A percentile compares a stretch with the other conserved stretches of the same genome.
Evolutionary conservation across 805 yeast genomes (phyloP).

Genomic region (Yueomyces sinensis): DNA sequence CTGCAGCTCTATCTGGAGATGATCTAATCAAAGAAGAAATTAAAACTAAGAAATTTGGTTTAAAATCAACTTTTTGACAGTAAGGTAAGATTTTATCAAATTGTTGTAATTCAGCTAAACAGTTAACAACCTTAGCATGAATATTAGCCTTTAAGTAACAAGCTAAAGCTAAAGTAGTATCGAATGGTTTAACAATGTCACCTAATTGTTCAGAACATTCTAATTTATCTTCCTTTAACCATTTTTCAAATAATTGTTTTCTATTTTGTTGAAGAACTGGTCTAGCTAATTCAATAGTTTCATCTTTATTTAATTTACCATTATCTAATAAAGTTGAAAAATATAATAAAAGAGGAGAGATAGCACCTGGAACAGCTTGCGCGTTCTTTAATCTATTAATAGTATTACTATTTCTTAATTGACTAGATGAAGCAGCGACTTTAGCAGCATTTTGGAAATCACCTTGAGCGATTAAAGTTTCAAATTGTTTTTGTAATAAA

Average conservation of each 20-base stretch:
- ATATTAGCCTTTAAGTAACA: slow-evolving; percentile 75
- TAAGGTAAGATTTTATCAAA: slow-evolving; percentile 92
- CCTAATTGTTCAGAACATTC: slow-evolving; percentile 96
- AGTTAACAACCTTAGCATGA: slow-evolving; percentile 80
- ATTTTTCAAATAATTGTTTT: slow-evolving; percentile 85
- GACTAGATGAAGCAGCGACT: slow-evolving; percentile 90
- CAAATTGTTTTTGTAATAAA: slow-evolving; percentile 83
- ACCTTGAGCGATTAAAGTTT: slow-evolving; percentile 67
- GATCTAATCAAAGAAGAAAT: slow-evolving; percentile 83
- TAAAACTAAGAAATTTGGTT: slow-evolving; percentile 81
- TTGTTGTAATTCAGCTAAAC: slow-evolving; percentile 90
- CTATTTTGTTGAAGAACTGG: slow-evolving; percentile 95
- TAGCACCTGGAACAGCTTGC: slow-evolving; percentile 87
- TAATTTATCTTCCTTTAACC: slow-evolving; percentile 90
- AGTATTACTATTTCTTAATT: slow-evolving; percentile 87
- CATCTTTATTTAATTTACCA: slow-evolving; percentile 84
- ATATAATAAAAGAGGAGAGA: slow-evolving; percentile 87
- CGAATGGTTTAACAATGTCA: slow-evolving; percentile 84
- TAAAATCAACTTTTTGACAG: slow-evolving; percentile 76
- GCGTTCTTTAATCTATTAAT: slow-evolving; percentile 83
- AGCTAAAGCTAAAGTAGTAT: slow-evolving; percentile 74
- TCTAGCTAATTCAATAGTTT: slow-evolving; percentile 86
- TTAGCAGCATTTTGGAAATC: slow-evolving; percentile 89
- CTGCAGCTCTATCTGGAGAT: slow-evolving; percentile 96
- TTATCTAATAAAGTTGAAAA: slow-evolving; percentile 83